phyloP scores from a whole-genome alignment of 179 eudicot species.

The Silene noctiflora region DNA sequence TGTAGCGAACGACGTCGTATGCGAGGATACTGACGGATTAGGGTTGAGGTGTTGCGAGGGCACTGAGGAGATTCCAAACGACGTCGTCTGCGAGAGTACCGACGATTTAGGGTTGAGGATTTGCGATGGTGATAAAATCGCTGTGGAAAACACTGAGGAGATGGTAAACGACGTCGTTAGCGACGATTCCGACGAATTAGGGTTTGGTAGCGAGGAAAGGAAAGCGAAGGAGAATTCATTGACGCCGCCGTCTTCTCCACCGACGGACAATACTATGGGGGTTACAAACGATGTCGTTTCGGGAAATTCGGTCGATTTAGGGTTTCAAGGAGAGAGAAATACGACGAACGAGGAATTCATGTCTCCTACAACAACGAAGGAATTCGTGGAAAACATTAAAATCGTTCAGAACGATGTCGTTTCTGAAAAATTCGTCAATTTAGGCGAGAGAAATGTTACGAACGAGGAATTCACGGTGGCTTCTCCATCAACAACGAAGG shows the following conservation, averaged over 20 bases:
- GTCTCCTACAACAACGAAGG: not conserved
- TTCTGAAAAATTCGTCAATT: not conserved
- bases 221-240: no score
- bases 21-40: not conserved
- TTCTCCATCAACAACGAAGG: not conserved
- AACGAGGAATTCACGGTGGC: not conserved
- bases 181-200: not conserved
- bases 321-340: not conserved
- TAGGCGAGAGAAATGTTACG: not conserved
- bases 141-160: not conserved
- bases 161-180: not conserved
- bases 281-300: not conserved
- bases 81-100: not conserved
- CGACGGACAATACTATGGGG: no score
- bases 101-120: not conserved
- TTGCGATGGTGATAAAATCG: not conserved
- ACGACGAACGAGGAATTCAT: not conserved
- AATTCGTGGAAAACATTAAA: no score
- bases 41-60: not conserved
- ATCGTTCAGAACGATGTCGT: not conserved
- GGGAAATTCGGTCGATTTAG: not conserved
- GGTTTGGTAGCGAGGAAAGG: not conserved
- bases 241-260: no score
- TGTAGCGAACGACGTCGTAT: not conserved
- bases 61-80: not conserved